Evolutionary conservation across 78 protist genomes (phyloP).

Genomic region (Dictyostelium intermedium): DNA sequence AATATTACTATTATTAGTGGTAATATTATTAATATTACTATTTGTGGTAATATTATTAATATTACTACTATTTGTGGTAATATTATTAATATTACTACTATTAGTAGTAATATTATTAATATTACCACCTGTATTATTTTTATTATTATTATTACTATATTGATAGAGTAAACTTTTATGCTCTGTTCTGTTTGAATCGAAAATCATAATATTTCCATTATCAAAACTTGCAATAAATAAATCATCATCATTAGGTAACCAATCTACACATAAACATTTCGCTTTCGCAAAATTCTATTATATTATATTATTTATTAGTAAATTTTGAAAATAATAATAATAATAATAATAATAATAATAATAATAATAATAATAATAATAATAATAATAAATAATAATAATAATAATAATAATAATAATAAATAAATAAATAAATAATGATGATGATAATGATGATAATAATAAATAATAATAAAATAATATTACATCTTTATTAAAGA

Average conservation of each 20-base stretch:
- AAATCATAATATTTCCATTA: constrained; percentile 37
- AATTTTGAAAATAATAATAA: neutral
- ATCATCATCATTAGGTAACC: constrained; percentile 60
- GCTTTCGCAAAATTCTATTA: neutral
- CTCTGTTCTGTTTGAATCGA: constrained; percentile 38
- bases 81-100: neutral
- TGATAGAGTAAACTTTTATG: neutral
- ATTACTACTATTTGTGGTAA: neutral
- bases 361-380: too few species aligned
- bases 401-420: too few species aligned
- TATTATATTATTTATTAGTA: neutral
- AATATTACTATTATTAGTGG: too few species aligned
- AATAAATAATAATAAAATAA: neutral
- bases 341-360: neutral
- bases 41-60: neutral
- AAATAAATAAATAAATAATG: too few species aligned
- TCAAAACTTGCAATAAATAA: constrained; percentile 54
- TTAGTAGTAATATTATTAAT: neutral
- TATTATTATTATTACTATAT: neutral
- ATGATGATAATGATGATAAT: too few species aligned
- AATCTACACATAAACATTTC: constrained; percentile 51
- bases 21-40: too few species aligned
- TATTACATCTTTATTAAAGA: constrained; percentile 18
- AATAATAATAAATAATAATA: too few species aligned
- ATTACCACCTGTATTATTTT: neutral